These are phyloP conservation scores for Blastomyces silverae DNA, from an alignment of 2,329 filamentous ascomycete species.

Conservation along the genomic window DNA sequence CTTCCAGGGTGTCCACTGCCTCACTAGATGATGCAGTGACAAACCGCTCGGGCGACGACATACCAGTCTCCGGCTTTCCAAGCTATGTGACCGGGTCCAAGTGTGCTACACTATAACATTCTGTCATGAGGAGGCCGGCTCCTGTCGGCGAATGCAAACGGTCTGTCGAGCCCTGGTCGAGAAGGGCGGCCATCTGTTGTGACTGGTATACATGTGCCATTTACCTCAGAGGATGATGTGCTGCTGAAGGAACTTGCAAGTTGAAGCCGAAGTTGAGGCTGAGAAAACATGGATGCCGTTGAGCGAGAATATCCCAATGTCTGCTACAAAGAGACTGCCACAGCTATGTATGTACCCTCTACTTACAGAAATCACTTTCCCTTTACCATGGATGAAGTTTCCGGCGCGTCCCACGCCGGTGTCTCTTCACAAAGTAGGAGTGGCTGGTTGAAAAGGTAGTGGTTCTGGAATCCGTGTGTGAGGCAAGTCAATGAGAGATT, in stretches of 20 bases:
- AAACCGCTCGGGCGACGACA: slow-evolving; percentile 1
- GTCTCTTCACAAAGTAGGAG: too few species aligned
- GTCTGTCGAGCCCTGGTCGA: slow-evolving; percentile 5
- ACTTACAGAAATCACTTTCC: slow-evolving; percentile 1
- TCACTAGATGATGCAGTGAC: slow-evolving; percentile 11
- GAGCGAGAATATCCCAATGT: not conserved
- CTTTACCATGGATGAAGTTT: not conserved
- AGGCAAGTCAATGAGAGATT: too few species aligned
- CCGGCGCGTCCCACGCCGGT: too few species aligned
- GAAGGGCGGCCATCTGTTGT: slow-evolving; percentile 3
- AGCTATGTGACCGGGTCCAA: slow-evolving; percentile 8
- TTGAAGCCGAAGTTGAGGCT: too few species aligned
- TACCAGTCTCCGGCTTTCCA: slow-evolving; percentile 11
- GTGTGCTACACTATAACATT: slow-evolving; percentile 16
- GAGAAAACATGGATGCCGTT: not conserved
- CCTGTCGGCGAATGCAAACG: slow-evolving; percentile 10
- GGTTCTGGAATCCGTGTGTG: too few species aligned
- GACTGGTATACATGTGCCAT: slow-evolving; percentile 7
- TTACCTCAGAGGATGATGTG: slow-evolving; percentile 12
- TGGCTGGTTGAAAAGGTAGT: too few species aligned
- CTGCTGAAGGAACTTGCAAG: slow-evolving; percentile 13
- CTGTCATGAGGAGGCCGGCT: slow-evolving; percentile 9
- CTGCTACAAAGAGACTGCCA: slow-evolving; percentile 2
- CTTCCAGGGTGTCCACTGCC: not conserved
- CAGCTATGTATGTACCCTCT: not conserved